Evolutionary conservation across 2,329 filamentous ascomycete species (phyloP), one percentile per base, ranked within the genome.

Genomic region (Monosporascus cannonballus): DNA sequence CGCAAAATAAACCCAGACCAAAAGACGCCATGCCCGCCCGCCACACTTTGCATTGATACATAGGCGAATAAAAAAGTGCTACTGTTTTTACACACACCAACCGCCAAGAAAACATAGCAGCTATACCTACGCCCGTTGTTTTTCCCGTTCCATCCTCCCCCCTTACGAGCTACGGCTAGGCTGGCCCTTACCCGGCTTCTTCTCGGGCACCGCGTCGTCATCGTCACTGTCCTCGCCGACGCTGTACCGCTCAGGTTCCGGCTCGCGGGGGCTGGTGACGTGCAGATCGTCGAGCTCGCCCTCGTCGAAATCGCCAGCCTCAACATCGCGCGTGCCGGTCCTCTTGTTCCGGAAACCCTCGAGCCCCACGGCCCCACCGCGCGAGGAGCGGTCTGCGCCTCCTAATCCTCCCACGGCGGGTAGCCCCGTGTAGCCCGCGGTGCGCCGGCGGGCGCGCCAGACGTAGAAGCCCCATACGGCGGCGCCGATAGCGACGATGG

Each of bases 401-500:
- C 22, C 24, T 30, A 24, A 34, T 34, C 30, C 30, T 34, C 20
- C 20, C 46, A 70, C 65, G 30, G 67, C 61, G 38, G 66, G 71
- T 49, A 84, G 67, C 15, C 77, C 79, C 41, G 75, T 73, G 66
- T 87, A 87, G 2, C 77, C 76, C 6, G 72, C 67, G 36, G 76
- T 74, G 60, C 75, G 78, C 58, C 81, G 77, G 48, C 85, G 79
- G 53, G 83, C 77, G 54, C 76, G 77, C 81, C 83, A 87, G 63
- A 88, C 71, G 59, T 79, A 85, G 66, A 84, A 88, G n/a, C 86
- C 89, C 86, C 90, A 96, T 14, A 81, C 73, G 5, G 73, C 74
- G 1, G 88, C 89, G 1, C 84, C 85, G 54, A 94, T 81, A 49
- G 86, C 76, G 18, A 96, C 89, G 48, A 96, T 83, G 17, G 92